A percentile compares a stretch with the other conserved stretches of the same genome.
Conservation (phyloP, 2,329 filamentous ascomycete genomes). For the Colletotrichum sublineola region DNA sequence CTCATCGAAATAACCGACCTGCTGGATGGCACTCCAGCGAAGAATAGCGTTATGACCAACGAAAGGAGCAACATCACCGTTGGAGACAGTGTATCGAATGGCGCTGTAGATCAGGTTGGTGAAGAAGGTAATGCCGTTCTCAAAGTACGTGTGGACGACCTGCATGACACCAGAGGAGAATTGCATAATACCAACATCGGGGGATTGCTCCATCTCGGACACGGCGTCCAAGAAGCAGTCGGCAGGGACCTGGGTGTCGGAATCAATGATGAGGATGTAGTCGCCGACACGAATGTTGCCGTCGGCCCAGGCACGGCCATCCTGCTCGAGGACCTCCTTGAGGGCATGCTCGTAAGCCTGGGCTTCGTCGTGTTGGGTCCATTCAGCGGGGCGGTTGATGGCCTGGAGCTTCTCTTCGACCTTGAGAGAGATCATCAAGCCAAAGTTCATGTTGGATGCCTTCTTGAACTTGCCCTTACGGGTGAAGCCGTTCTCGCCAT, state of each 20-base stretch:
- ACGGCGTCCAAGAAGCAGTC: slow-evolving; percentile 85
- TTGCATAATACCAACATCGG: slow-evolving; percentile 83
- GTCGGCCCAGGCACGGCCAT: slow-evolving; percentile 82
- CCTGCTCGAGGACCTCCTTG: slow-evolving; percentile 74
- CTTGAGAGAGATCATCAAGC: slow-evolving; percentile 75
- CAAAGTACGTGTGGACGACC: slow-evolving; percentile 80
- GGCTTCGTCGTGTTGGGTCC: slow-evolving; percentile 78
- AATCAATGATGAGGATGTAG: slow-evolving; percentile 84
- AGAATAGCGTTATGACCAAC: slow-evolving; percentile 86
- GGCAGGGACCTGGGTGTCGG: slow-evolving; percentile 81
- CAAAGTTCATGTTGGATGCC: slow-evolving; percentile 81
- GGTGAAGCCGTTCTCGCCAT: slow-evolving; percentile 73
- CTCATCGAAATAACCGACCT: slow-evolving; percentile 77
- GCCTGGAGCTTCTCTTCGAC: slow-evolving; percentile 77
- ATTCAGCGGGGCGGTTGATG: slow-evolving; percentile 69
- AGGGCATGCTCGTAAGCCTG: slow-evolving; percentile 75
- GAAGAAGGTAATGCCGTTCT: slow-evolving; percentile 79
- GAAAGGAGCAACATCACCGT: slow-evolving; percentile 82
- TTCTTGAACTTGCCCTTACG: slow-evolving; percentile 78
- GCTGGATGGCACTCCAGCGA: slow-evolving; percentile 81
- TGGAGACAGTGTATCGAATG: slow-evolving; percentile 82
- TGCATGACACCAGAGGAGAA: slow-evolving; percentile 85
- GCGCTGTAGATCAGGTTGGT: slow-evolving; percentile 82
- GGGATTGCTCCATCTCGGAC: slow-evolving; percentile 84
- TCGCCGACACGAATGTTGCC: slow-evolving; percentile 89